These are phyloP conservation scores for Myotisia sp. DNA, from an alignment of 2,329 filamentous ascomycete genomes.

Conservation along the genomic window DNA sequence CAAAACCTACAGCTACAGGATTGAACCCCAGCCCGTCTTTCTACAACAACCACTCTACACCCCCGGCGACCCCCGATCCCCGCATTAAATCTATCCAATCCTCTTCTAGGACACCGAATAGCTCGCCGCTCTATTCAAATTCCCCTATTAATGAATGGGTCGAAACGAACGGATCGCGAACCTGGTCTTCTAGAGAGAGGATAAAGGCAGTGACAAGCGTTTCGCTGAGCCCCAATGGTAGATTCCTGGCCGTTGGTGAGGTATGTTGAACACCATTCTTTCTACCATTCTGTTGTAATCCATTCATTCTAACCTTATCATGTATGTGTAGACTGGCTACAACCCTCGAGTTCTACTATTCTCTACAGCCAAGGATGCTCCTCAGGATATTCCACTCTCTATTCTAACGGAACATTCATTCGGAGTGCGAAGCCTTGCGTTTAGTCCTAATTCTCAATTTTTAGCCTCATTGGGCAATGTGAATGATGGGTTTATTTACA, in stretches of 20 bases:
- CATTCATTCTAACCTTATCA: conserved; percentile 15
- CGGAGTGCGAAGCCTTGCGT: conserved; percentile 76
- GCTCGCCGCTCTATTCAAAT: conserved; percentile 26
- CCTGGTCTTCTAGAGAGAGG: conserved; percentile 76
- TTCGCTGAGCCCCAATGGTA: conserved; percentile 72
- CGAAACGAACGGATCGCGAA: conserved; percentile 51
- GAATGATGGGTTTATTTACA: conserved; percentile 86
- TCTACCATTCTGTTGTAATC: conserved; percentile 1
- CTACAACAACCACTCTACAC: conserved; percentile 43
- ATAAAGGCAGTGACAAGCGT: conserved; percentile 92
- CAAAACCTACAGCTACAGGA: conserved; percentile 56
- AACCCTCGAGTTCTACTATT: conserved; percentile 84
- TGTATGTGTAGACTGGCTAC: conserved; percentile 57
- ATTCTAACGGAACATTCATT: conserved; percentile 81
- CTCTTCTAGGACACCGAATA: conserved; percentile 24
- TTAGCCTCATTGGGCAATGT: conserved; percentile 75
- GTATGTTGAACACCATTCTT: conserved; percentile 25
- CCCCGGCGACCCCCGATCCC: conserved; percentile 40
- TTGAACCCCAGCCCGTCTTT: conserved; percentile 45
- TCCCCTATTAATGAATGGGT: conserved; percentile 27
- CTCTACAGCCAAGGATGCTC: conserved; percentile 58
- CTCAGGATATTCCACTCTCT: conserved; percentile 67
- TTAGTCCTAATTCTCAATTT: conserved; percentile 73
- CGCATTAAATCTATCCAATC: conserved; percentile 44
- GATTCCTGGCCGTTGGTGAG: conserved; percentile 81